Evolutionary conservation across 2,329 filamentous ascomycete species (phyloP), one percentile per base, ranked within the genome.

Genomic region (Cercospora canescens): DNA sequence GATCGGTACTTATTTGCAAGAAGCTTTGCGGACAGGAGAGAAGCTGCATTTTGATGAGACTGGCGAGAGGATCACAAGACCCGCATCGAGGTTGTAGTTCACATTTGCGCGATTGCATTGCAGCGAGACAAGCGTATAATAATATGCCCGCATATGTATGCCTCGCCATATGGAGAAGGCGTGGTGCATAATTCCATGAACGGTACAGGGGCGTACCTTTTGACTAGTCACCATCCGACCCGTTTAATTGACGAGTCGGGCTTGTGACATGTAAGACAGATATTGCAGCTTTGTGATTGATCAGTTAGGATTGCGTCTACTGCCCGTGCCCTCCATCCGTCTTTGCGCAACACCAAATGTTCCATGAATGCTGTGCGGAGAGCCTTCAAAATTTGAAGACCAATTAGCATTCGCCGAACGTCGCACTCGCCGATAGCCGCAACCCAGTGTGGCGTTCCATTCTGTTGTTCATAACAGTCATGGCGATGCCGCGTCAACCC

Each of bases 41-140:
- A 83, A 82, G 80, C 79, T 83, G 55, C 76, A 75, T 59, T 91
- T 90, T 71, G 84, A 88, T 74, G 82, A 85, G 75, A 77, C 83
- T 28, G 81, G 62, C 1, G 69, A 72, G 61, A 63, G 68, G 56
- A 69, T 70, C 60, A 45, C 39, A 45, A 45, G 39, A 21, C 39
- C 39, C 9, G 39, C 39, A 12, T n/a, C 39, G 18, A 45, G 39
- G 39, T 21, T 45, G 39, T 45, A 11, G 24, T 6, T 11, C 7
- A 24, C 0, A 1, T 12, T 5, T 45, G 37, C 14, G 3, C 37
- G 16, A 45, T 4, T 24, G 18, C 24, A 21, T 21, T 45, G 18
- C 8, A 24, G 39, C n/a, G n/a, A n/a, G n/a, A n/a, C n/a, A n/a
- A n/a, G n/a, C n/a, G n/a, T n/a, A n/a, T n/a, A n/a, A n/a, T n/a